A percentile compares a stretch with the other conserved stretches of the same genome.
These are phyloP conservation scores for Ormosia semicastrata DNA, from an alignment of 306 rosid genomes.

Conservation along the genomic window DNA sequence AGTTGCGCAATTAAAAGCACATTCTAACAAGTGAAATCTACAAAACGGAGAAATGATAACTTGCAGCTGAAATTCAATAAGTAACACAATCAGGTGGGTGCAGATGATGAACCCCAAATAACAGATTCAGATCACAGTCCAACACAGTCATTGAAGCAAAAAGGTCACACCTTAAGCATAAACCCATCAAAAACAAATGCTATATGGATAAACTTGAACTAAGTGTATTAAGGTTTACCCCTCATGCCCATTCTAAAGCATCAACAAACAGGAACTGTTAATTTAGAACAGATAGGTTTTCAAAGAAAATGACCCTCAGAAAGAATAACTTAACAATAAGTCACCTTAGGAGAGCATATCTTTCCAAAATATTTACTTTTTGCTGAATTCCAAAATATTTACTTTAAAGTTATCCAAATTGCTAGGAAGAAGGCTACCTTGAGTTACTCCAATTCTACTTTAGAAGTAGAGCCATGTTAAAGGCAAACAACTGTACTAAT, in stretches of 20 bases:
- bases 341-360: not conserved
- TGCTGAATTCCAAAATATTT: not conserved
- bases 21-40: not conserved
- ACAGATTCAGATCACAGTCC: not conserved
- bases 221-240: not conserved
- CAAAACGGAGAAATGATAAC: not conserved
- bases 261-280: not conserved
- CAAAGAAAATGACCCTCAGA: not conserved
- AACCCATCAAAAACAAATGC: not conserved
- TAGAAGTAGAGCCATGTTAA: slow-evolving; percentile 17
- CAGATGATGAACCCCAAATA: not conserved
- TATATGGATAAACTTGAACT: not conserved
- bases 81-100: not conserved
- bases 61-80: not conserved
- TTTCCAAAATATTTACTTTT: not conserved
- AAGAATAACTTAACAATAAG: not conserved
- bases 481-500: not conserved
- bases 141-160: not conserved
- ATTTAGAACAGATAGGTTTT: not conserved
- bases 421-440: not conserved
- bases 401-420: not conserved
- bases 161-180: not conserved
- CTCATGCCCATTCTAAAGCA: not conserved
- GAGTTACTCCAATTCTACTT: not conserved
- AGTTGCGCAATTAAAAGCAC: not conserved